phyloP scores from a whole-genome alignment of 257 asterid species.

The Paraleonurus japonicus region DNA sequence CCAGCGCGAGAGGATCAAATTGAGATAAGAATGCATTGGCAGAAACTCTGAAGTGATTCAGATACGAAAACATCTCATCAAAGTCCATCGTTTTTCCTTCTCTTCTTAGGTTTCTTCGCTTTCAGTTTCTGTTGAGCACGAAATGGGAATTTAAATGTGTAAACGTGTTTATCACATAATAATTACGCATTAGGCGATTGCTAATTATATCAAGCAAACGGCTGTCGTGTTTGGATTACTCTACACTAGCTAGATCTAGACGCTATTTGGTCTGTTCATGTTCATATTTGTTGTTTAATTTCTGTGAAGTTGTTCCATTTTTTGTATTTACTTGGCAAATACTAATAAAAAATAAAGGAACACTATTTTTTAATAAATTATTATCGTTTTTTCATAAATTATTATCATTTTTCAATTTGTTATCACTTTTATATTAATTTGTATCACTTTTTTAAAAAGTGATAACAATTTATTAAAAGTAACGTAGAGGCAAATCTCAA shows the following conservation, averaged over 20 bases:
- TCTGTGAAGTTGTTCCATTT: too few relatives aligned
- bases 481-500: too few relatives aligned
- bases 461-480: too few relatives aligned
- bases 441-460: too few relatives aligned
- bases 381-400: too few relatives aligned
- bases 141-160: not conserved
- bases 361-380: too few relatives aligned
- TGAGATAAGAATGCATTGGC: constrained; percentile 57
- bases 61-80: constrained; percentile 28
- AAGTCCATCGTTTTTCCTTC: constrained; percentile 42
- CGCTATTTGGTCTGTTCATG: not conserved
- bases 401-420: too few relatives aligned
- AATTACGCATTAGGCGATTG: not conserved
- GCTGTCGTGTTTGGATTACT: not conserved
- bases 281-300: too few relatives aligned
- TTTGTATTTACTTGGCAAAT: too few relatives aligned
- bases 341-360: too few relatives aligned
- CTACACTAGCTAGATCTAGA: not conserved
- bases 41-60: constrained; percentile 53
- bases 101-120: not conserved
- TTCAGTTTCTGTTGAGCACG: not conserved
- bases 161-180: not conserved
- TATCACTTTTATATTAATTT: too few relatives aligned
- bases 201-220: not conserved
- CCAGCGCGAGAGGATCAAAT: constrained; percentile 65